These are phyloP conservation scores for Mycosphaerelloides madeirae DNA, from an alignment of 2,329 filamentous ascomycete species.

Conservation along the genomic window DNA sequence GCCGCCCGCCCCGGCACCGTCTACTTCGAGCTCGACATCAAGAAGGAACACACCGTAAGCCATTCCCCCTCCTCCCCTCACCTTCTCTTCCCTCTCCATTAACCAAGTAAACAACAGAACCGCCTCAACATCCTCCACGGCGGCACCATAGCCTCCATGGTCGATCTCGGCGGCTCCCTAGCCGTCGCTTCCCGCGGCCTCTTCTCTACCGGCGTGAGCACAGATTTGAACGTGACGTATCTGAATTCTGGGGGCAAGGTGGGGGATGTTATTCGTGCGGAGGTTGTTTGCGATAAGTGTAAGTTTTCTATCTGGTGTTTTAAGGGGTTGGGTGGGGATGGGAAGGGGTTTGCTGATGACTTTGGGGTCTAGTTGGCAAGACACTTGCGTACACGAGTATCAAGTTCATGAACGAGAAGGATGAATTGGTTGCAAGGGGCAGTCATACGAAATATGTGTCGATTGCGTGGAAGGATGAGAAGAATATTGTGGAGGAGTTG, in stretches of 20 bases:
- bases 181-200: conserved; percentile 62
- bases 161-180: conserved; percentile 62
- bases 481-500: conserved; percentile 57
- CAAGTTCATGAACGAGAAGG: conserved; percentile 55
- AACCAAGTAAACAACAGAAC: no score
- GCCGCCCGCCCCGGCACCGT: conserved; percentile 62
- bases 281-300: conserved; percentile 64
- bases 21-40: conserved; percentile 70
- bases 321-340: not conserved
- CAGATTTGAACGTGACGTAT: conserved; percentile 63
- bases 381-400: conserved; percentile 61
- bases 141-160: conserved; percentile 72
- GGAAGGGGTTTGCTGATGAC: not conserved
- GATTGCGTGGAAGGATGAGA: conserved; percentile 57
- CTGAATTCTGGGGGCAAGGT: conserved; percentile 59
- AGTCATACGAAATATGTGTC: conserved; percentile 61
- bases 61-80: not conserved
- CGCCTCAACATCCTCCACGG: conserved; percentile 72
- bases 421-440: conserved; percentile 58
- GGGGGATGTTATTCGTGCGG: conserved; percentile 48
- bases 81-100: no score
- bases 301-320: conserved; percentile 6
- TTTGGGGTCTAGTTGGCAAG: conserved; percentile 51
- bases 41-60: conserved; percentile 67
- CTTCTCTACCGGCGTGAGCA: conserved; percentile 62